phyloP scores from a whole-genome alignment of 2,329 filamentous ascomycete species.

The Coniochaeta prunicola region DNA sequence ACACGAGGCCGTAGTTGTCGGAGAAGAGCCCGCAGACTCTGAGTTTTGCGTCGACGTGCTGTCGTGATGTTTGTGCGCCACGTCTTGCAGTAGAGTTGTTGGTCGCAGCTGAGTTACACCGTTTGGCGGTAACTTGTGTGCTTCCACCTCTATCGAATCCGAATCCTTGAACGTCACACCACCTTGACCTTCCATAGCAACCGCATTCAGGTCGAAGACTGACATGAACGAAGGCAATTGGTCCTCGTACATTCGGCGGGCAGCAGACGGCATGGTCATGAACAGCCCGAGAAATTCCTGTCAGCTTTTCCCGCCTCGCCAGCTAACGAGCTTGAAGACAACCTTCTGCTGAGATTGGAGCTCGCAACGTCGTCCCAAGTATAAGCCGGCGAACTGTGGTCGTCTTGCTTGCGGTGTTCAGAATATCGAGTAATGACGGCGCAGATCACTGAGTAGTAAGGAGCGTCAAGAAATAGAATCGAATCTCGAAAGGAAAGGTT shows the following conservation, averaged over 20 bases:
- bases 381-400: background rate
- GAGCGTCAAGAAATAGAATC: constrained; percentile 9
- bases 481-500: constrained; percentile 6
- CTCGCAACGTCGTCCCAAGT: background rate
- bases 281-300: background rate
- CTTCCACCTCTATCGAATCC: constrained; percentile 42
- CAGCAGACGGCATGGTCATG: constrained; percentile 53
- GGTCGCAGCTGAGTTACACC: constrained; percentile 30
- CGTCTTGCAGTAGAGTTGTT: constrained; percentile 33
- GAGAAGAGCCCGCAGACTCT: constrained; percentile 87
- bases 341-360: background rate
- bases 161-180: constrained; percentile 47
- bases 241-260: constrained; percentile 57
- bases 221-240: constrained; percentile 73
- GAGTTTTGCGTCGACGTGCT: constrained; percentile 73
- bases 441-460: background rate
- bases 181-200: constrained; percentile 44
- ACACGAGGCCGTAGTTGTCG: constrained; percentile 87
- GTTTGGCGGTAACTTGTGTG: constrained; percentile 23
- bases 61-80: constrained; percentile 62
- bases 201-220: constrained; percentile 60
- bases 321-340: background rate
- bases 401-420: background rate
- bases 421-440: background rate
- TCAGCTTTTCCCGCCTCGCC: background rate